Evolutionary conservation across 768 basidiomycete species (phyloP).

Genomic region (Hemileccinum impolitum): DNA sequence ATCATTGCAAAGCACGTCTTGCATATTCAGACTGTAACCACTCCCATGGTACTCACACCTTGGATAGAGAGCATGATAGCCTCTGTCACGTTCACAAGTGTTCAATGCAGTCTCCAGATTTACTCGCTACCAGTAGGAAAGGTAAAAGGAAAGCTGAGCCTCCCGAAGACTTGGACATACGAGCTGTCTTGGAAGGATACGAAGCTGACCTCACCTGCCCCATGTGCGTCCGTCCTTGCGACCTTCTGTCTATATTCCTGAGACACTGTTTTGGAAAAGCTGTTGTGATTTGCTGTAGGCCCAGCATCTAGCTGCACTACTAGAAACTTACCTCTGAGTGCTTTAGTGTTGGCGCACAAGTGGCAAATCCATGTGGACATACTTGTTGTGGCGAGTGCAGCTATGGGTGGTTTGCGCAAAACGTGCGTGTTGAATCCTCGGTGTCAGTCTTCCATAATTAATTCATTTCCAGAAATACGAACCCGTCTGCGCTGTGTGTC

Average conservation of each 20-base stretch:
- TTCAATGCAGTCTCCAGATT: slow-evolving; percentile 2
- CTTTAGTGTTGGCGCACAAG: slow-evolving; percentile 55
- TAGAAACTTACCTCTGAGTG: background rate
- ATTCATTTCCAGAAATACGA: slow-evolving; percentile 33
- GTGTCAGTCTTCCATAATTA: background rate
- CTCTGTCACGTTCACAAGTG: background rate
- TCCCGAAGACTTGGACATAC: slow-evolving; percentile 22
- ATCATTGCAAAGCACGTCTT: background rate
- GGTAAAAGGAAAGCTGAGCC: slow-evolving; percentile 41
- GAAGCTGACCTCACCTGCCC: slow-evolving; percentile 69
- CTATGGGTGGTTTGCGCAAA: slow-evolving; percentile 53
- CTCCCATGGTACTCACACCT: slow-evolving; percentile 8
- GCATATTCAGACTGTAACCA: background rate
- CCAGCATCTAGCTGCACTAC: background rate
- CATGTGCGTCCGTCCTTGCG: slow-evolving; percentile 48
- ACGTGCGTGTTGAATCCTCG: slow-evolving; percentile 35
- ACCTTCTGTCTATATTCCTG: background rate
- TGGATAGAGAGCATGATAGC: slow-evolving; percentile 1
- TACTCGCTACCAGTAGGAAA: slow-evolving; percentile 33
- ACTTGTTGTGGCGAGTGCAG: slow-evolving; percentile 68
- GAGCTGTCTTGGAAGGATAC: slow-evolving; percentile 41
- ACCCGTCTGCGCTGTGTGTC: slow-evolving; percentile 59
- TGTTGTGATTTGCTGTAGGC: slow-evolving; percentile 71
- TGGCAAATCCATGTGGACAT: slow-evolving; percentile 72
- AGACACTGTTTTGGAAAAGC: slow-evolving; percentile 37